A percentile compares a stretch with the other conserved stretches of the same genome.
Evolutionary conservation across 495 filamentous ascomycete species (phyloP).

Genomic region (Umbilicaria muhlenbergii): DNA sequence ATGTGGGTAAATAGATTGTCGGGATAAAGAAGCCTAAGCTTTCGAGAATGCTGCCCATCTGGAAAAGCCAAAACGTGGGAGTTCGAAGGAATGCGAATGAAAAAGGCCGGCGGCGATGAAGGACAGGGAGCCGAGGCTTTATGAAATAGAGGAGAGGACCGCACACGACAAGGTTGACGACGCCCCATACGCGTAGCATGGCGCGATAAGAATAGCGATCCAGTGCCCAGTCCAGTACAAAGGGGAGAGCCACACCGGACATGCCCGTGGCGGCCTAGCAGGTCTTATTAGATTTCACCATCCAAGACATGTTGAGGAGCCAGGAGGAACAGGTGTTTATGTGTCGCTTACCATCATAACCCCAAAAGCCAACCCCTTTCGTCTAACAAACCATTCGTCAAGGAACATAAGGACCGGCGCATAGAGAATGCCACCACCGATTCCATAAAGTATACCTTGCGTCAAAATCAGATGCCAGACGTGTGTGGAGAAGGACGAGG

Average conservation of each 20-base stretch:
- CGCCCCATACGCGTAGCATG: slow-evolving; percentile 31
- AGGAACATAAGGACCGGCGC: slow-evolving; percentile 30
- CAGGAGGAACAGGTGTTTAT: no score
- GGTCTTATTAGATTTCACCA: neutral
- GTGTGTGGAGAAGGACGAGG: slow-evolving; percentile 28
- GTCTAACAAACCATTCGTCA: slow-evolving; percentile 37
- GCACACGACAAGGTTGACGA: slow-evolving; percentile 27
- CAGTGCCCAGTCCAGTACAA: slow-evolving; percentile 34
- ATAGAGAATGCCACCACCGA: slow-evolving; percentile 31
- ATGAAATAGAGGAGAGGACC: slow-evolving; percentile 40
- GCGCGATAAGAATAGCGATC: slow-evolving; percentile 33
- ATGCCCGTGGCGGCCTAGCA: slow-evolving; percentile 26
- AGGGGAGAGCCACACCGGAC: slow-evolving; percentile 28
- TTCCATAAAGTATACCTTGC: slow-evolving; percentile 33
- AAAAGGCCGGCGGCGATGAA: slow-evolving; percentile 11
- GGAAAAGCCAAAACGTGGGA: slow-evolving; percentile 32
- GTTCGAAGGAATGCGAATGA: slow-evolving; percentile 29
- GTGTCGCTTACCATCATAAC: slow-evolving; percentile 25
- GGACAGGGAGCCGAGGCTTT: slow-evolving; percentile 34
- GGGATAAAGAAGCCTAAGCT: slow-evolving; percentile 47
- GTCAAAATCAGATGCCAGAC: slow-evolving; percentile 30
- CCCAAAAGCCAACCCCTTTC: slow-evolving; percentile 33
- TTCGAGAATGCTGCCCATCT: slow-evolving; percentile 38
- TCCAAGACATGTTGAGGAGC: neutral
- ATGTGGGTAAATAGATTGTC: slow-evolving; percentile 37